Evolutionary conservation across 106 monocot species (phyloP), one percentile per base, ranked within the genome.

Genomic region (Cymbidium sinense): DNA sequence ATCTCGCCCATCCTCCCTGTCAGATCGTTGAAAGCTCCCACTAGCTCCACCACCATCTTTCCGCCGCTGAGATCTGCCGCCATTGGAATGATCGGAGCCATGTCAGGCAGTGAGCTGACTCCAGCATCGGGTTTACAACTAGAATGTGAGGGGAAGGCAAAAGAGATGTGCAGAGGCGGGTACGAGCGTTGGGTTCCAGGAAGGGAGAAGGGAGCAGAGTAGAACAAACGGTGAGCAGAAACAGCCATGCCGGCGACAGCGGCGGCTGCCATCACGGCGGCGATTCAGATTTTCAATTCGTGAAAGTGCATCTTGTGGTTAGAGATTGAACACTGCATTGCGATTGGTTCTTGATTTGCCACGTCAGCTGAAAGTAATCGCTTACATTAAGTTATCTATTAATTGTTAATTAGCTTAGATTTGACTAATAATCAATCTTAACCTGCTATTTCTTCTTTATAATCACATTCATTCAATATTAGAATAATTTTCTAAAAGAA

Each of bases 21-120:
- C 13, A 95, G 83, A 41, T 91, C 89, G 69, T 93, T 89, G 86
- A 91, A 96, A 10, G 87, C 90, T 2, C 89, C 91, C 27, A 96
- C 89, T 12, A 96, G 70, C 79, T 93, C 93, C 81, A 93, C 90
- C 88, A 95, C 70, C 34, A 35, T 25, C 34, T 70, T 70, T 19
- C 70, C 70, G 8, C 70, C 70, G 19, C 13, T 25, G 17, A 70
- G 31, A 15, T 35, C 34, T 4, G 9, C 31, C 13, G 34, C 70
- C 70, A 30, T 13, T 2, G 34, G 70, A 1, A 33, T 70, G 17
- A 25, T 18, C 3, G 34, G 70, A 34, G 70, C 2, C 4, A 15
- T 2, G 34, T 34, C 1, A 9, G 34, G 17, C 70, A 6, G 31
- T 34, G 34, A 70, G 70, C 34, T 1, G 70, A 70, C 70, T 70